A percentile compares a stretch with the other conserved stretches of the same genome.
Conservation (phyloP, 441 rosid genomes). For the Daphne laureola region DNA sequence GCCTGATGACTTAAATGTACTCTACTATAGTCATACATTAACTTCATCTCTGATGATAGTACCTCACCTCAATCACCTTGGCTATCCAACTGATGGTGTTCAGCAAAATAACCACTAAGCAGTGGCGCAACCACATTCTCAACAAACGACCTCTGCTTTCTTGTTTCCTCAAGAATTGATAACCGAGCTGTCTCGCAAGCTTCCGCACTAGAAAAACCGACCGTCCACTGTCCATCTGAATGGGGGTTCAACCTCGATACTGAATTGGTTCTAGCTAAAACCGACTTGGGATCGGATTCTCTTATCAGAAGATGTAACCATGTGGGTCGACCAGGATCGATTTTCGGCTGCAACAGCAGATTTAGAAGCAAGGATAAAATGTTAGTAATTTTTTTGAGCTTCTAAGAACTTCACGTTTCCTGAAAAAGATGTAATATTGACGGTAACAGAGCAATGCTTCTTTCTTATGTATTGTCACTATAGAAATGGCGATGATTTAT, state of each 20-base stretch:
- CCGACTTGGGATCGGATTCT: conserved; percentile 45
- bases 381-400: too few relatives aligned
- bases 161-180: conserved; percentile 34
- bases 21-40: too few relatives aligned
- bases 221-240: conserved; percentile 58
- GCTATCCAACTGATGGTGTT: conserved; percentile 17
- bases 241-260: conserved; percentile 19
- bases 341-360: conserved; percentile 41
- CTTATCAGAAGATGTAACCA: conserved; percentile 62
- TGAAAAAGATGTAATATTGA: too few relatives aligned
- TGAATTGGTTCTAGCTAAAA: conserved; percentile 13
- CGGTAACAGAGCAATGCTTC: too few relatives aligned
- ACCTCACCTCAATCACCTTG: conserved; percentile 17
- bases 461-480: too few relatives aligned
- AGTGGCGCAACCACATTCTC: conserved; percentile 30
- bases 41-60: too few relatives aligned
- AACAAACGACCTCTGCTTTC: conserved; percentile 37
- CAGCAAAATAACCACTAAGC: conserved; percentile 21
- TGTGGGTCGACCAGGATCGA: conserved; percentile 51
- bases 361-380: conserved; percentile 1
- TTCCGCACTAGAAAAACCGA: conserved; percentile 45
- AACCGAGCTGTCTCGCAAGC: conserved; percentile 45
- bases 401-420: too few relatives aligned
- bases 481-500: too few relatives aligned
- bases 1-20: too few relatives aligned